Conservation (phyloP, 2,329 filamentous ascomycete genomes). For the Orbilia brochopaga region DNA sequence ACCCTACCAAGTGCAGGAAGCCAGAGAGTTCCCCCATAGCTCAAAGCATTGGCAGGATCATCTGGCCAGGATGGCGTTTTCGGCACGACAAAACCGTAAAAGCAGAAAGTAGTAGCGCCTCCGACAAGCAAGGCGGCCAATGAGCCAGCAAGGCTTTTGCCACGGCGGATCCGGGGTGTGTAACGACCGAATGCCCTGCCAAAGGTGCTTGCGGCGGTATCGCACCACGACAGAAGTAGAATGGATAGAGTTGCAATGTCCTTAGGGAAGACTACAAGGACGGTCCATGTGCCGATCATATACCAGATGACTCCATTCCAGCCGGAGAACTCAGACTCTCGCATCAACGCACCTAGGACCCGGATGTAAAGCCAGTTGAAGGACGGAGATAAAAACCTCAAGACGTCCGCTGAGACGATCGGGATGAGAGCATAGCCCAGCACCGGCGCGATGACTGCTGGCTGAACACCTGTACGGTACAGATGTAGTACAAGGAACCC, state of each 20-base stretch:
- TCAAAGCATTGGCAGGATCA: conserved; percentile 73
- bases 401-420: conserved; percentile 78
- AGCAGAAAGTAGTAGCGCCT: conserved; percentile 79
- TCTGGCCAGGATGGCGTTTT: conserved; percentile 70
- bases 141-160: conserved; percentile 91
- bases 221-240: conserved; percentile 93
- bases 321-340: conserved; percentile 89
- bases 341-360: conserved; percentile 87
- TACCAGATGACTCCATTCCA: conserved; percentile 99
- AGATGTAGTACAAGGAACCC: conserved; percentile 90
- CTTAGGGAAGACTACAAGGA: conserved; percentile 87
- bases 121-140: conserved; percentile 82
- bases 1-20: conserved; percentile 70
- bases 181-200: conserved; percentile 87
- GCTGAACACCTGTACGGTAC: conserved; percentile 79
- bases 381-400: conserved; percentile 79
- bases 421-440: conserved; percentile 81
- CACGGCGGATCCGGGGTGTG: conserved; percentile 80
- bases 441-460: conserved; percentile 78
- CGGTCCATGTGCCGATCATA: conserved; percentile 84
- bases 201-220: conserved; percentile 94
- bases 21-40: conserved; percentile 79
- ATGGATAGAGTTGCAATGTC: conserved; percentile 89
- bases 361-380: conserved; percentile 89
- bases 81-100: conserved; percentile 86